Conservation (phyloP, 2,329 filamentous ascomycete species). For the Rhynchosporium secalis region DNA sequence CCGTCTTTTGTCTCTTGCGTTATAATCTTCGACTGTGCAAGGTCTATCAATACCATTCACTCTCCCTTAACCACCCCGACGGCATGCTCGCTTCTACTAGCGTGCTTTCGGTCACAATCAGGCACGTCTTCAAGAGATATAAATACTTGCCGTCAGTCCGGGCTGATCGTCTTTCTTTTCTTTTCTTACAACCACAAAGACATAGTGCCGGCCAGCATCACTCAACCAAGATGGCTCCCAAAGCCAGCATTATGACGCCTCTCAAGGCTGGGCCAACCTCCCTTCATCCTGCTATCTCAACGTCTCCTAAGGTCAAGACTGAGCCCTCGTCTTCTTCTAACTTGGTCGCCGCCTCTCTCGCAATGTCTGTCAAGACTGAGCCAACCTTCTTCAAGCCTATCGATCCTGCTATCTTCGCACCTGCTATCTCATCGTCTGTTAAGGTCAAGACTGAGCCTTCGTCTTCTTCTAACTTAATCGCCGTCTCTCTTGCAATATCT, state of each 20-base stretch:
- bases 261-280: neutral
- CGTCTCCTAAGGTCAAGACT: neutral
- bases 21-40: no score
- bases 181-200: neutral
- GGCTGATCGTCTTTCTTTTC: neutral
- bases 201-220: neutral
- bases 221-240: neutral
- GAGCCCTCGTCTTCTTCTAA: neutral
- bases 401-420: neutral
- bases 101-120: no score
- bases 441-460: neutral
- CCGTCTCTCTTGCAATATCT: neutral
- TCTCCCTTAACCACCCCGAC: no score
- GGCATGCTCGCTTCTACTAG: no score
- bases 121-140: no score
- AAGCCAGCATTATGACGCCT: no score
- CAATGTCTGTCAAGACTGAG: neutral
- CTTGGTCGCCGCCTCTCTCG: no score
- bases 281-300: neutral
- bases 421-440: neutral
- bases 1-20: no score
- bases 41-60: no score
- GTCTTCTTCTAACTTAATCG: no score
- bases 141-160: no score
- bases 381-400: neutral